Evolutionary conservation across 2,329 filamentous ascomycete species (phyloP).

Genomic region (Penicillium sp.): DNA sequence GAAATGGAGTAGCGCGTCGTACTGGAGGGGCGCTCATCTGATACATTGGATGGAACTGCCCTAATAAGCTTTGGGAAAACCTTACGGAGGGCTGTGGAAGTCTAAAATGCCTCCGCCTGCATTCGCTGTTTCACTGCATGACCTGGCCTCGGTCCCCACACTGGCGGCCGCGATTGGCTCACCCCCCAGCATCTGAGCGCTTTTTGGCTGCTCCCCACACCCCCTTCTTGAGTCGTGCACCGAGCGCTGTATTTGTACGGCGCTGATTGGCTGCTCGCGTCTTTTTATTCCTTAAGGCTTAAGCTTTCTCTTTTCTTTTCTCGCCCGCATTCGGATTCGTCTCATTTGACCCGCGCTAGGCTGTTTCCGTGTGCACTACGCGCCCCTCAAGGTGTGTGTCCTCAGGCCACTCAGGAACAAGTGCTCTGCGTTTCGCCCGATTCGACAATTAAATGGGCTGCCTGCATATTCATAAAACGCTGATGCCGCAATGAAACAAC

Average conservation of each 20-base stretch:
- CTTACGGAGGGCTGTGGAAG: neutral
- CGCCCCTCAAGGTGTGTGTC: neutral
- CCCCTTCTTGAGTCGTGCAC: constrained; percentile 20
- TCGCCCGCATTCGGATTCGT: constrained; percentile 21
- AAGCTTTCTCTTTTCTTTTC: neutral
- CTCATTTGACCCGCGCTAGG: neutral
- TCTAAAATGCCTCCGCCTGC: neutral
- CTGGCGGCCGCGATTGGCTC: neutral
- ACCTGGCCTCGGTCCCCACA: neutral
- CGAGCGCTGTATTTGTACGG: constrained; percentile 11
- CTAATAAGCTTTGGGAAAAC: constrained; percentile 6
- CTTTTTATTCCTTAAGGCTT: neutral
- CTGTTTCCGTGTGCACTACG: neutral
- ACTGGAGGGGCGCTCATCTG: neutral
- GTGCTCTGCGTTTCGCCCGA: neutral
- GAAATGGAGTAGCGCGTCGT: neutral
- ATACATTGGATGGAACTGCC: neutral
- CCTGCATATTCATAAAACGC: neutral
- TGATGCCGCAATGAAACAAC: neutral
- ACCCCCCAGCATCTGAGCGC: neutral
- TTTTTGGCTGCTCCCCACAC: neutral
- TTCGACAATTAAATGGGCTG: neutral
- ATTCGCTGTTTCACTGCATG: constrained; percentile 11
- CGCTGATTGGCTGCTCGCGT: constrained; percentile 21
- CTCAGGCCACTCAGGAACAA: neutral